A percentile compares a stretch with the other conserved stretches of the same genome.
Evolutionary conservation across 129 eudicot species (phyloP).

Genomic region (Gnaphalium uliginosum): DNA sequence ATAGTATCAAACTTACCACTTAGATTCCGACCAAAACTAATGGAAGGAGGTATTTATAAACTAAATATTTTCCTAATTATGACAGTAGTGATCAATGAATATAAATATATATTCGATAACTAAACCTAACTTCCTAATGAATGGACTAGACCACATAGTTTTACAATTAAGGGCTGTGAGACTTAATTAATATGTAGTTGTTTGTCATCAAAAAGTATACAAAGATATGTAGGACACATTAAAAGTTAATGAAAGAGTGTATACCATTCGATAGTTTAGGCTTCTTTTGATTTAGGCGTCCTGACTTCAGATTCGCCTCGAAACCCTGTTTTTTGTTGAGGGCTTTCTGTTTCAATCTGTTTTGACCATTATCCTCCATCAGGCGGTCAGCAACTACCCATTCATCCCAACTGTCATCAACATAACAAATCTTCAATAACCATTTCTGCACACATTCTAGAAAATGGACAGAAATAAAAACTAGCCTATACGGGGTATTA

Average conservation of each 20-base stretch:
- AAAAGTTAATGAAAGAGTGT: constrained; percentile 8
- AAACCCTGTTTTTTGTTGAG: constrained; percentile 66
- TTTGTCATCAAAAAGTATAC: not conserved
- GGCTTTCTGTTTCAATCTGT: constrained; percentile 58
- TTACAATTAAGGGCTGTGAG: not conserved
- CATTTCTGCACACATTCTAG: constrained; percentile 10
- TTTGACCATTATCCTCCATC: constrained; percentile 71
- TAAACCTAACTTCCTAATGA: not conserved
- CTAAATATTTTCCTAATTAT: not conserved
- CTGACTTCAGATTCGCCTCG: constrained; percentile 62
- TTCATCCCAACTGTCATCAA: constrained; percentile 94
- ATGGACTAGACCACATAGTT: constrained; percentile 13
- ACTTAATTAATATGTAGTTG: not conserved
- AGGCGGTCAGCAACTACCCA: constrained; percentile 78
- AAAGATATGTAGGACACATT: not conserved
- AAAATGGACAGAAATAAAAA: constrained; percentile 8
- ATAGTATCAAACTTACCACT: constrained; percentile 10
- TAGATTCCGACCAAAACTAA: not conserved
- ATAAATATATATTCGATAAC: not conserved
- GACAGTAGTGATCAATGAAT: not conserved
- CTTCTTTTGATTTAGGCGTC: constrained; percentile 54
- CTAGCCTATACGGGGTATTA: too few relatives aligned
- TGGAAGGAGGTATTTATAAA: not conserved
- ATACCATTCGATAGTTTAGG: constrained; percentile 66
- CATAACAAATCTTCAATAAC: constrained; percentile 28